Evolutionary conservation across 768 basidiomycete genomes (phyloP).

Genomic region (Rhodotorula babjevae): DNA sequence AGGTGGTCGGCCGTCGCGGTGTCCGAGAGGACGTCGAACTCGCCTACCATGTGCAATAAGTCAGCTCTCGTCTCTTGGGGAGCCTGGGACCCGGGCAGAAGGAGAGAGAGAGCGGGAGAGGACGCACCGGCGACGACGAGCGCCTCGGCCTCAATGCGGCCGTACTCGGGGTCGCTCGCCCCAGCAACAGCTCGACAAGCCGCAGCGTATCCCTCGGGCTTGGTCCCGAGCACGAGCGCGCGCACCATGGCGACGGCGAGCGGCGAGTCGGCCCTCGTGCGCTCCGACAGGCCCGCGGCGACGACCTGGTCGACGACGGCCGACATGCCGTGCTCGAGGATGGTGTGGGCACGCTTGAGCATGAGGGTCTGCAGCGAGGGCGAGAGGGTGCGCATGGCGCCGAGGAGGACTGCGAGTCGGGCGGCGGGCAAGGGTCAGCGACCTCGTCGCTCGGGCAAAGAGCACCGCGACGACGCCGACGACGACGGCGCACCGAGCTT

Average conservation of each 20-base stretch:
- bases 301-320: constrained; percentile 15
- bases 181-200: constrained; percentile 19
- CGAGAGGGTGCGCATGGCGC: constrained; percentile 19
- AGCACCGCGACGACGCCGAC: background rate
- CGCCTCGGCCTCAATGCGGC: constrained; percentile 9
- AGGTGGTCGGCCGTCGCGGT: constrained; percentile 7
- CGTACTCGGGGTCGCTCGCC: constrained; percentile 13
- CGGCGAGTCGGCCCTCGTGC: constrained; percentile 6
- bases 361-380: background rate
- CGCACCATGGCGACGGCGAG: constrained; percentile 24
- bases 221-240: constrained; percentile 23
- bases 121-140: constrained; percentile 5
- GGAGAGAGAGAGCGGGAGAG: background rate
- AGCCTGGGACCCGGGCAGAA: background rate
- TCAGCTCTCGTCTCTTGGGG: background rate
- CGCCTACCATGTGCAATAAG: background rate
- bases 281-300: constrained; percentile 7
- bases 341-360: constrained; percentile 13
- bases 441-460: no score
- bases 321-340: constrained; percentile 4
- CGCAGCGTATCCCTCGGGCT: constrained; percentile 4
- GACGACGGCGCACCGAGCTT: constrained; percentile 13
- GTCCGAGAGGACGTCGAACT: constrained; percentile 17
- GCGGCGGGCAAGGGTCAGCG: no score
- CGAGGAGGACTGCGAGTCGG: constrained; percentile 20